Base-by-base conservation (phyloP, 768 basidiomycete genomes). In the Collybiopsis luxurians region DNA sequence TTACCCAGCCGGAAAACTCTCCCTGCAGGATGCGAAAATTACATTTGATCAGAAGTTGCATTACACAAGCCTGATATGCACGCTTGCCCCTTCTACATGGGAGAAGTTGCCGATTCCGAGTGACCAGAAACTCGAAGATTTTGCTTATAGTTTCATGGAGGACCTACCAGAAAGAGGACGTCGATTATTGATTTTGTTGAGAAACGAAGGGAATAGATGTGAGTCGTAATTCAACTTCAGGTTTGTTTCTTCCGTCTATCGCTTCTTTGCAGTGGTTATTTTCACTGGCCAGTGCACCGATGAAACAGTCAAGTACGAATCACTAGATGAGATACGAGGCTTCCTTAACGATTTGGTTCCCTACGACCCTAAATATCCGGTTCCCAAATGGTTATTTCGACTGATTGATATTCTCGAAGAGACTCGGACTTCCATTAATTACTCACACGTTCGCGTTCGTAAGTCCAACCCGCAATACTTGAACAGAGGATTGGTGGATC, bases 391-490 rank as follows among this genome's bases (percentile, higher is more conserved):
- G 67, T 53, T 64, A 13, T 66, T 63, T n/a, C 27, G 61, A 24
- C 28, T 73, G 24, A 17, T 72, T 2, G 66, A 70, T 34, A 51
- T 70, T 27, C 64, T 73, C 19, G 60, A 67, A 21, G 66, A 65
- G 46, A 58, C 63, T 30, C 59, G 66, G 4, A 66, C 67, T 36
- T 43, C 59, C 11, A 51, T 56, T 26, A 49, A 53, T 11, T 49
- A 9, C 3, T 51, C 47, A 30, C 27, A 52, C 23, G 31, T 60
- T 24, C 59, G 60, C 24, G 47, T 56, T 45, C 63, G 68, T 68
- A 50, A 53, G 67, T 64, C 40, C 9, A n/a, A 9, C 4, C 19
- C 60, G 2, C 56, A 58, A 44, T 26, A 58, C 26, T 44, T 58
- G 52, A 53, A 71, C 27, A 61, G 53, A 5, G 6, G 13, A 34